Base-by-base conservation (phyloP, 768 basidiomycete genomes). In the Boletus huronensis region DNA sequence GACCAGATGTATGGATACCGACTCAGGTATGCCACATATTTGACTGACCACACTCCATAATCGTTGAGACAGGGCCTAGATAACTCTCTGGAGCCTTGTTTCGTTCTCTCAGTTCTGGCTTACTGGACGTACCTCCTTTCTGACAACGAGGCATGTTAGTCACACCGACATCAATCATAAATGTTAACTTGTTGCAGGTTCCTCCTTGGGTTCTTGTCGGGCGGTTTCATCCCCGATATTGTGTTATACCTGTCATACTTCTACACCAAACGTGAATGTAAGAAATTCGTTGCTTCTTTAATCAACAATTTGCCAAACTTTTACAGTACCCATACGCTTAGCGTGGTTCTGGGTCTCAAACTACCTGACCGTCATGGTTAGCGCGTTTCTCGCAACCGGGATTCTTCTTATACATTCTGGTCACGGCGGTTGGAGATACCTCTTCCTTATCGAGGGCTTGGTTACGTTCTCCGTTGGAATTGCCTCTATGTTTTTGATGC, bases 261-360 rank as follows among this genome's bases (percentile, higher is more conserved):
- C 50, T 50, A 50, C 23, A 50, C 40, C 16, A 50, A 50, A 34
- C 39, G 21, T 13, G 50, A 50, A 50, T 31, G 49, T 50, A 40
- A 23, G 36, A 41, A 19, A 40, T 21, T 14, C 10, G 1, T 23
- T 29, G 1, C 17, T 17, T 21, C 28, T 42, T 34, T 23, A 29
- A 17, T 13, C 9, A n/a, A 21, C 25, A 23, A 21, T 32, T n/a
- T 6, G 9, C 42, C 19, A 42, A 42, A 21, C 16, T 11, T 42
- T 31, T 31, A 17, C 28, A 51, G 41, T 52, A 44, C 55, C 54
- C 25, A 54, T 57, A n/a, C 78, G 85, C 25, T 73, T 88, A 6
- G 85, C 82, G 2, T 84, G 79, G 66, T 87, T 87, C 73, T 88
- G 84, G 83, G 73, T 79, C 17, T 80, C 81, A 10, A 82, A 81